phyloP scores from a whole-genome alignment of 108 stramenopile species.

The Skeletonema potamos region DNA sequence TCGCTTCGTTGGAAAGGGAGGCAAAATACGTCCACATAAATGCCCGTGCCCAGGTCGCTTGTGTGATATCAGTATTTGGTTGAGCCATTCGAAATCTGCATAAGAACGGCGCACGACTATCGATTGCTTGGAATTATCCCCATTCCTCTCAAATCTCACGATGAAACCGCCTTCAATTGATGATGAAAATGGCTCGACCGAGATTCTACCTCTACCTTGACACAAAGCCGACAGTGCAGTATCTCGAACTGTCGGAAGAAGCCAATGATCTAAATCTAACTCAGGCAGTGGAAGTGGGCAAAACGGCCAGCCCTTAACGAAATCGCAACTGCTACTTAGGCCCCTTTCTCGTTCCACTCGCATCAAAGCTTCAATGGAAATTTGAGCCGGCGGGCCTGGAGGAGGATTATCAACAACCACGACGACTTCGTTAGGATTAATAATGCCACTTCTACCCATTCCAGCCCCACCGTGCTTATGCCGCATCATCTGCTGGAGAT shows the following conservation, averaged over 20 bases:
- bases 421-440: constrained; percentile 57
- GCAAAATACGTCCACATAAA: constrained; percentile 82
- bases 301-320: constrained; percentile 49
- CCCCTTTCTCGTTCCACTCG: constrained; percentile 29
- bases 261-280: constrained; percentile 77
- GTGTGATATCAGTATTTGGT: constrained; percentile 74
- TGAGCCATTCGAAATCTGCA: constrained; percentile 81
- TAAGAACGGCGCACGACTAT: constrained; percentile 76
- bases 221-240: background rate
- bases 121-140: background rate
- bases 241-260: constrained; percentile 42
- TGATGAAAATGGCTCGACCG: constrained; percentile 36
- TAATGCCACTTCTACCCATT: background rate
- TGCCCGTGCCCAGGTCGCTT: constrained; percentile 73
- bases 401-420: constrained; percentile 86
- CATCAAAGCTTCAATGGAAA: constrained; percentile 36
- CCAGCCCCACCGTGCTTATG: constrained; percentile 68
- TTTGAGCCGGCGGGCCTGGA: constrained; percentile 57
- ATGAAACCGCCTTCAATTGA: constrained; percentile 37
- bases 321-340: background rate
- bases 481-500: constrained; percentile 87
- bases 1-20: constrained; percentile 65
- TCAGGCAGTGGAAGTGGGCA: constrained; percentile 70
- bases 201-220: constrained; percentile 7
- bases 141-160: constrained; percentile 24